These are phyloP conservation scores for Apiosordaria backusii DNA, from an alignment of 495 filamentous ascomycete species.

Conservation along the genomic window DNA sequence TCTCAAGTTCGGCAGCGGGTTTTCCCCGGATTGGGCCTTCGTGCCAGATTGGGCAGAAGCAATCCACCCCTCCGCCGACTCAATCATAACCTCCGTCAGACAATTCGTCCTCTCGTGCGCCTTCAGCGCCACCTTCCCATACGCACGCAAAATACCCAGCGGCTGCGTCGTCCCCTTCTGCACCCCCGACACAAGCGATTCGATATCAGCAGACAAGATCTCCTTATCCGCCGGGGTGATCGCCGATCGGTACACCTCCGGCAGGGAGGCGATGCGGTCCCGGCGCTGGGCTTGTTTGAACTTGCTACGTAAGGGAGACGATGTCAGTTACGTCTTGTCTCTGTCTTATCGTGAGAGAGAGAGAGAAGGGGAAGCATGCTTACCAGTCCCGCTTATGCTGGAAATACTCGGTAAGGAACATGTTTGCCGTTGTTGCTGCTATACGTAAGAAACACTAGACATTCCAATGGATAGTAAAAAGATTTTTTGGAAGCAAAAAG, in stretches of 20 bases:
- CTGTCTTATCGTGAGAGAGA: neutral
- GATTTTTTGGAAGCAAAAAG: neutral
- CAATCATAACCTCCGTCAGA: constrained; percentile 82
- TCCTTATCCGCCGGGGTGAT: constrained; percentile 58
- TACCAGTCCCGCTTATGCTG: constrained; percentile 60
- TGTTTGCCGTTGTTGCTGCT: constrained; percentile 30
- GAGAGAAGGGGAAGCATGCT: constrained; percentile 8
- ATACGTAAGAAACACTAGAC: neutral
- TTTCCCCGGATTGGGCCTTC: constrained; percentile 30
- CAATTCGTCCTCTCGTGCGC: constrained; percentile 90
- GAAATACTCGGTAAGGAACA: constrained; percentile 57
- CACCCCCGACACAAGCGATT: constrained; percentile 72
- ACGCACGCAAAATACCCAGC: constrained; percentile 76
- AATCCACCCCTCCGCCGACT: constrained; percentile 75
- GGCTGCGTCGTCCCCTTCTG: constrained; percentile 63
- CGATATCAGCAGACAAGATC: constrained; percentile 71
- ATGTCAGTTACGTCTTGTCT: constrained; percentile 1
- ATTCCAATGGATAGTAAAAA: neutral
- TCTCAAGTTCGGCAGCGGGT: constrained; percentile 60
- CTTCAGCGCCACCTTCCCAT: constrained; percentile 80
- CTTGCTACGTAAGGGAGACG: constrained; percentile 50
- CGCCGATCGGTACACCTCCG: constrained; percentile 59
- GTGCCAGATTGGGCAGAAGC: constrained; percentile 6
- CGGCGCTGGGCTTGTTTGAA: constrained; percentile 75
- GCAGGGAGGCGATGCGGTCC: constrained; percentile 62